Evolutionary conservation across 139 green algal genomes (phyloP).

Genomic region (Zygnema circumcarinatum): DNA sequence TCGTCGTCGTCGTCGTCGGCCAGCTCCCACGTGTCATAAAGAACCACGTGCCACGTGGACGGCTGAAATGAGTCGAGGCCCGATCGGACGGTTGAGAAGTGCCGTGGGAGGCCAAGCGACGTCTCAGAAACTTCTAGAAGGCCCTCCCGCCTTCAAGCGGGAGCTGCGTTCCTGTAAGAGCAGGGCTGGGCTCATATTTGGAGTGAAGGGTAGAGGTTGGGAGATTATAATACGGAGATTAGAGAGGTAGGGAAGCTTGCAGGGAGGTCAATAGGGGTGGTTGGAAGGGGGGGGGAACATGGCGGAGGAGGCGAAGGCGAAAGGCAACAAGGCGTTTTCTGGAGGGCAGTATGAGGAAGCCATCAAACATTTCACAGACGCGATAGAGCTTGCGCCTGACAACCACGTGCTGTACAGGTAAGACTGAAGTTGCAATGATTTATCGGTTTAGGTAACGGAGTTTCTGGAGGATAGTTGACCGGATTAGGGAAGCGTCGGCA

Average conservation of each 20-base stretch:
- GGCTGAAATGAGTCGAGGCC: neutral
- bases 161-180: neutral
- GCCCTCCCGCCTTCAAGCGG: neutral
- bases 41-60: neutral
- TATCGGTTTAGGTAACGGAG: too few relatives aligned
- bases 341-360: slow-evolving; percentile 82
- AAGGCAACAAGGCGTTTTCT: slow-evolving; percentile 92
- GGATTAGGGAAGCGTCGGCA: too few relatives aligned
- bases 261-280: neutral
- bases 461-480: too few relatives aligned
- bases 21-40: neutral
- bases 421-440: too few relatives aligned
- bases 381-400: slow-evolving; percentile 68
- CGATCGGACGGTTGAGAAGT: neutral
- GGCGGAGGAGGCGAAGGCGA: slow-evolving; percentile 72
- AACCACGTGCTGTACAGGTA: slow-evolving; percentile 93
- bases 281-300: neutral
- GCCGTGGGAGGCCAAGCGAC: neutral
- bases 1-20: neutral
- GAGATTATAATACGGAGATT: neutral
- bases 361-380: slow-evolving; percentile 79
- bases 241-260: neutral
- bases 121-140: neutral
- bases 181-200: neutral
- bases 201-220: neutral